Percentiles rank a stretch among this genome's conserved stretches.
Evolutionary conservation across 768 basidiomycete species (phyloP).

Genomic region (Arthromyces matolae): DNA sequence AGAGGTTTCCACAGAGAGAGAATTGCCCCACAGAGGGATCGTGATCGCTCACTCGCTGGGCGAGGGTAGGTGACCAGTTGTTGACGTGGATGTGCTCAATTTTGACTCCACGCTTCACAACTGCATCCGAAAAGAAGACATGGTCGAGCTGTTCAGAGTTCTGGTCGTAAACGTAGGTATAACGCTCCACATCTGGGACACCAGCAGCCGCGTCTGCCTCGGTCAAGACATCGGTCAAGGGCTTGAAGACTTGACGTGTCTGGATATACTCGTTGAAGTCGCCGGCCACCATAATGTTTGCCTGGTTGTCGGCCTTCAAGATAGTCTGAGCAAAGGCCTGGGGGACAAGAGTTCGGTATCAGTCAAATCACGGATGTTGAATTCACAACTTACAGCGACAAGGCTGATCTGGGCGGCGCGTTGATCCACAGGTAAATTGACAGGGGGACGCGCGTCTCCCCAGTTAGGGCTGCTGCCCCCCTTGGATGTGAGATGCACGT

Average conservation of each 20-base stretch:
- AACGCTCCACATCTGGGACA: constrained; percentile 47
- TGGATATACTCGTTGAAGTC: constrained; percentile 62
- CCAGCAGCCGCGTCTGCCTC: constrained; percentile 52
- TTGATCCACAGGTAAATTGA: constrained; percentile 46
- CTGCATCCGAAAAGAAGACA: constrained; percentile 45
- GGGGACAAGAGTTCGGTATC: background rate
- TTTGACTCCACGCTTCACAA: constrained; percentile 37
- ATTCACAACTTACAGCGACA: constrained; percentile 42
- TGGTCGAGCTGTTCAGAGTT: constrained; percentile 60
- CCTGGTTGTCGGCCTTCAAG: constrained; percentile 36
- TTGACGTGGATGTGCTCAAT: constrained; percentile 63
- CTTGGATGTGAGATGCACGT: constrained; percentile 58
- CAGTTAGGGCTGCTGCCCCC: constrained; percentile 50
- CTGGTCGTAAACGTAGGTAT: constrained; percentile 61
- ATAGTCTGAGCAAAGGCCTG: constrained; percentile 49
- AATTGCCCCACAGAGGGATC: constrained; percentile 56
- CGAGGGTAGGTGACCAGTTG: constrained; percentile 45
- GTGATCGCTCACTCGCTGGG: constrained; percentile 50
- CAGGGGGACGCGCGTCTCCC: constrained; percentile 56
- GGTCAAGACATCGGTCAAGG: constrained; percentile 36
- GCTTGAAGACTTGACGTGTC: constrained; percentile 47
- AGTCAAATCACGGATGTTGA: background rate
- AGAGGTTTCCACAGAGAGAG: constrained; percentile 35
- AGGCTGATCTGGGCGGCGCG: constrained; percentile 48
- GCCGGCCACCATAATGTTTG: constrained; percentile 52